Evolutionary conservation across 2,329 filamentous ascomycete species (phyloP).

Genomic region (Aspergillus arachidicola): DNA sequence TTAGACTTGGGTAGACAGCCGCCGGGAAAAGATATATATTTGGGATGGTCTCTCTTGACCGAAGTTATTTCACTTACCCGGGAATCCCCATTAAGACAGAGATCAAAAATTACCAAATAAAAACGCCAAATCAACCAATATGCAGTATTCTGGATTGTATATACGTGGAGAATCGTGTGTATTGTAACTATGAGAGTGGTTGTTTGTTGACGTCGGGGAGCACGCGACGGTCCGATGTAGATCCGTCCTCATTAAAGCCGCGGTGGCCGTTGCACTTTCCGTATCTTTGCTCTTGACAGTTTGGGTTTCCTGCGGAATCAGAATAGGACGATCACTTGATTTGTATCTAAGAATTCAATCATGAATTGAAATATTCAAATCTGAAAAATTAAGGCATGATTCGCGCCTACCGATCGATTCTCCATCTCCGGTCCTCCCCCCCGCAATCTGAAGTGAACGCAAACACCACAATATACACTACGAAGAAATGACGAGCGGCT

Average conservation of each 20-base stretch:
- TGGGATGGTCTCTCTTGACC: not conserved
- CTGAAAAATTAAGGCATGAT: constrained; percentile 16
- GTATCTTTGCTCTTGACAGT: constrained; percentile 5
- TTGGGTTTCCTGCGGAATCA: not conserved
- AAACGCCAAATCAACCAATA: constrained; percentile 7
- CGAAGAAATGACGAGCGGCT: constrained; percentile 23
- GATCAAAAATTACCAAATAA: constrained; percentile 8
- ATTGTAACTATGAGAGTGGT: constrained; percentile 7
- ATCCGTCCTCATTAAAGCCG: constrained; percentile 28
- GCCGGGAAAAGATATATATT: constrained; percentile 10
- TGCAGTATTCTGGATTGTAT: not conserved
- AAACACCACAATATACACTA: constrained; percentile 5
- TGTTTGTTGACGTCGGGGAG: constrained; percentile 30
- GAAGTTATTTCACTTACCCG: constrained; percentile 36
- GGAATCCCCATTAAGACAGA: constrained; percentile 46
- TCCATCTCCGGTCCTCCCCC: constrained; percentile 13
- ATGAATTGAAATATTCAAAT: constrained; percentile 10
- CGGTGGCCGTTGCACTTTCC: constrained; percentile 5
- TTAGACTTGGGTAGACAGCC: no score
- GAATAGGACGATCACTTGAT: not conserved
- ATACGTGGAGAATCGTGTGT: not conserved
- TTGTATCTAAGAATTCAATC: not conserved
- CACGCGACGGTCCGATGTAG: constrained; percentile 37
- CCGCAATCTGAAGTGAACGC: constrained; percentile 16
- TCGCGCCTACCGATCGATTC: constrained; percentile 3